A percentile compares a stretch with the other conserved stretches of the same genome.
Evolutionary conservation across 257 asterid species (phyloP).

Genomic region (Jaltomata sinuosa): DNA sequence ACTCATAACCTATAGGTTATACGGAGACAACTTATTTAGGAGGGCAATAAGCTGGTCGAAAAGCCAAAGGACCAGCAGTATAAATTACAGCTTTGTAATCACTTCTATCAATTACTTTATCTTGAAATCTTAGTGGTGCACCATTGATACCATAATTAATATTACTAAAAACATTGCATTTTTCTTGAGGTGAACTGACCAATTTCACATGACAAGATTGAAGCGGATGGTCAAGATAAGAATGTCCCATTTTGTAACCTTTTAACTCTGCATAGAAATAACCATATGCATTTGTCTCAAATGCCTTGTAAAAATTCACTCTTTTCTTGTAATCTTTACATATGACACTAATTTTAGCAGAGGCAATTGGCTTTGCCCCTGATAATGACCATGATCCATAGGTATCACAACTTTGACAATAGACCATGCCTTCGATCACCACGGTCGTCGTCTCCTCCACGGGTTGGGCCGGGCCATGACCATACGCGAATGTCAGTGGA

Average conservation of each 20-base stretch:
- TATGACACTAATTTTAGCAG: slow-evolving; percentile 52
- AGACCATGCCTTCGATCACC: slow-evolving; percentile 68
- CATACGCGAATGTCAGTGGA: slow-evolving; percentile 14
- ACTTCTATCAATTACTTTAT: slow-evolving; percentile 35
- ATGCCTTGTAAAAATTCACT: slow-evolving; percentile 65
- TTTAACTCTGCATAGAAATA: slow-evolving; percentile 67
- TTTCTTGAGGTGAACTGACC: slow-evolving; percentile 51
- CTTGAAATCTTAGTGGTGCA: slow-evolving; percentile 54
- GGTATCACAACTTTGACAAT: slow-evolving; percentile 60
- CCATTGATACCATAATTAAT: slow-evolving; percentile 72
- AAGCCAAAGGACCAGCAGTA: slow-evolving; percentile 72
- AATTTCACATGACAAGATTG: slow-evolving; percentile 71
- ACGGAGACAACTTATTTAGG: slow-evolving; percentile 11
- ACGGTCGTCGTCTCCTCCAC: slow-evolving; percentile 29
- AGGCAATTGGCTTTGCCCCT: slow-evolving; percentile 42
- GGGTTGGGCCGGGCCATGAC: slow-evolving; percentile 14
- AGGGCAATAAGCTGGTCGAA: slow-evolving; percentile 58
- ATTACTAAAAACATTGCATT: slow-evolving; percentile 53
- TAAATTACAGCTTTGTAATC: slow-evolving; percentile 61
- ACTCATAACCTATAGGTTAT: not conserved
- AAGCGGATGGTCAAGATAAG: slow-evolving; percentile 75
- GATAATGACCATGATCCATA: slow-evolving; percentile 50
- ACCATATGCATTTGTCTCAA: slow-evolving; percentile 41
- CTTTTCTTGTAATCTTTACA: slow-evolving; percentile 58
- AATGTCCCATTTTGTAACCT: slow-evolving; percentile 57